Conservation (phyloP, 2,329 filamentous ascomycete species). For the Chaetomium strumarium region DNA sequence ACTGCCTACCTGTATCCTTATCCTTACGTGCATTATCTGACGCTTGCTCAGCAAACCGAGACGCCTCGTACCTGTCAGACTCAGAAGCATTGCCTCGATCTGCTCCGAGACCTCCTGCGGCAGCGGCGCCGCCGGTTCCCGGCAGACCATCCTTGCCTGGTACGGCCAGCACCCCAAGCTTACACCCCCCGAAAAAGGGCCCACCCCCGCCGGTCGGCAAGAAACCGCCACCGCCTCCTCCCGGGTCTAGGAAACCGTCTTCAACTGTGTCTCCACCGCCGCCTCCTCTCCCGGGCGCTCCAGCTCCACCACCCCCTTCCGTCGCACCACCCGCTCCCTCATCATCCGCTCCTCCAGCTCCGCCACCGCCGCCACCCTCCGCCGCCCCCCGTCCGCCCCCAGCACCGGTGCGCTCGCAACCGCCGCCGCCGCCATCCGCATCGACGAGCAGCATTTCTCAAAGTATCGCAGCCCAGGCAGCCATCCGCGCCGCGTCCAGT, state of each 20-base stretch:
- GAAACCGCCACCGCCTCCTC: constrained; percentile 62
- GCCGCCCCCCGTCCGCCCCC: constrained; percentile 41
- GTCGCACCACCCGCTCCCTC: constrained; percentile 27
- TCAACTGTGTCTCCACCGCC: constrained; percentile 32
- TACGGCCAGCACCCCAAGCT: constrained; percentile 39
- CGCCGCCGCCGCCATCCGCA: constrained; percentile 34
- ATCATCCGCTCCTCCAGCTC: constrained; percentile 32
- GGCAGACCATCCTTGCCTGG: constrained; percentile 46
- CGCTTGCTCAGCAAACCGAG: constrained; percentile 48
- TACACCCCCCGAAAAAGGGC: constrained; percentile 47
- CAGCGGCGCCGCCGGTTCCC: constrained; percentile 54
- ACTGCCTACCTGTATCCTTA: not conserved
- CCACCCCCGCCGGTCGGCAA: constrained; percentile 76
- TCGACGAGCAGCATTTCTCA: constrained; percentile 29
- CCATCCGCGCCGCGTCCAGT: constrained; percentile 33
- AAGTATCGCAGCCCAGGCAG: constrained; percentile 37
- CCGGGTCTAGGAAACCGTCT: constrained; percentile 55
- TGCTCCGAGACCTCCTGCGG: constrained; percentile 51
- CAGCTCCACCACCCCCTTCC: constrained; percentile 36
- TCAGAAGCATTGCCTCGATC: constrained; percentile 56
- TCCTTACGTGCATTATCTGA: constrained; percentile 18
- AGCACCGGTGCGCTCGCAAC: constrained; percentile 22
- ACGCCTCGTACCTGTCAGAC: constrained; percentile 74
- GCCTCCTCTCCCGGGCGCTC: constrained; percentile 28
- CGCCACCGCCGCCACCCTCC: constrained; percentile 40